Conservation (phyloP, 768 basidiomycete genomes). For the Hericium coralloides region DNA sequence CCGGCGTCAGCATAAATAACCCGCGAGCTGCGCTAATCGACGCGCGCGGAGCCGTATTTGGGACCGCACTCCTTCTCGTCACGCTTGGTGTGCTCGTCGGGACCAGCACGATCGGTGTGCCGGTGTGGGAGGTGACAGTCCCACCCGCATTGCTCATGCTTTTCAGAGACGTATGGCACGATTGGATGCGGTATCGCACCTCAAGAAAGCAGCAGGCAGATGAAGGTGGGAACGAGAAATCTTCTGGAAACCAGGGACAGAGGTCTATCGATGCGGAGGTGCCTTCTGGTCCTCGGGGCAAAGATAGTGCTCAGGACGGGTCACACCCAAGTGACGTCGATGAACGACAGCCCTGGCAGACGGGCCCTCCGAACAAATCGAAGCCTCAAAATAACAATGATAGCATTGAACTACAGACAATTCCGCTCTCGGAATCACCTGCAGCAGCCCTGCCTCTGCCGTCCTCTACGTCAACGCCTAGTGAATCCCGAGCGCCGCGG, state of each 20-base stretch:
- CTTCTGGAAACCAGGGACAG: neutral
- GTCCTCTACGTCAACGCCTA: neutral
- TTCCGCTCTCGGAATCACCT: neutral
- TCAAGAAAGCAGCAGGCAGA: neutral
- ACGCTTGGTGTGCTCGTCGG: slow-evolving; percentile 71
- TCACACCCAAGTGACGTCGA: neutral
- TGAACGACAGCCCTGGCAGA: neutral
- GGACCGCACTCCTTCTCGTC: slow-evolving; percentile 51
- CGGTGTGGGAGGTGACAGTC: slow-evolving; percentile 78
- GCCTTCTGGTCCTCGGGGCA: neutral
- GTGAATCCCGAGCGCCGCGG: neutral
- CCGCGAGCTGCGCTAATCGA: slow-evolving; percentile 63
- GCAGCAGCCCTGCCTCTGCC: neutral
- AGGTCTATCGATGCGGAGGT: neutral
- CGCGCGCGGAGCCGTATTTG: slow-evolving; percentile 64
- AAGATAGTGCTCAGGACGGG: neutral
- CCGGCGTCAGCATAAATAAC: slow-evolving; percentile 14
- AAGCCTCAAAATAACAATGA: neutral
- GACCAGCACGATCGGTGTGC: slow-evolving; percentile 65
- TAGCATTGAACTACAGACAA: slow-evolving; percentile 3
- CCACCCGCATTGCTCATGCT: slow-evolving; percentile 75
- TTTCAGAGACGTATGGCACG: slow-evolving; percentile 46
- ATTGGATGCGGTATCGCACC: slow-evolving; percentile 3
- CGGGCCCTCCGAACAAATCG: neutral
- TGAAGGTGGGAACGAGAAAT: neutral